Evolutionary conservation across 1,284 basidiomycete genomes (phyloP), one percentile per base, ranked within the genome.

Genomic region (Ceraceosorus guamensis): DNA sequence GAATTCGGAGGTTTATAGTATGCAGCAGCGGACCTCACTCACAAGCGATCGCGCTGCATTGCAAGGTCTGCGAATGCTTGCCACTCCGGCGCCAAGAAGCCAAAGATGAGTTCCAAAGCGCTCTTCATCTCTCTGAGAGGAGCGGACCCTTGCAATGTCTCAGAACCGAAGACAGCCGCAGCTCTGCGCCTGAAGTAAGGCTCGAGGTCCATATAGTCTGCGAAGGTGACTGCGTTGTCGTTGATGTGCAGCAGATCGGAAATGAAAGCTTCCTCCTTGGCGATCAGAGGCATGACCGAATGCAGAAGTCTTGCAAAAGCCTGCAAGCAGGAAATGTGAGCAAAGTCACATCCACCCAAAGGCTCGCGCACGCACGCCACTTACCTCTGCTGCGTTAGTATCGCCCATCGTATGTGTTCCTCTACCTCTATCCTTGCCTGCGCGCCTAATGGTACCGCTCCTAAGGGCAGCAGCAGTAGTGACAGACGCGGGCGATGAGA

Each of bases 61-160:
- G 87, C 87, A 14, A 78, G 81, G 65, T 96, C 91, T 11, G 91
- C 80, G 87, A 90, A 96, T 6, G 81, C 77, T 77, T 89, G 90
- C 59, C 95, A 67, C 73, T 95, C 91, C 1, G 81, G 80, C 4
- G 87, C 85, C 16, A 98, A 78, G 78, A 93, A 97, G 6, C 91
- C 89, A 76, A 97, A 98, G 57, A 97, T 91, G 49, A 95, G 79
- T 65, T 97, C 92, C 85, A 97, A 85, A 16, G 90, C 89, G 2
- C 57, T 60, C 45, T 66, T 63, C 71, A 76, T 72, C 50, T 70
- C 68, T 14, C 66, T 54, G 44, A 70, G 50, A 3, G 67, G 63
- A 3, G 64, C 66, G 0, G 48, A 14, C 6, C 31, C 33, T 32
- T 34, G 18, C 8, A 44, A 13, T 33, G 46, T 44, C n/a, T 46